Evolutionary conservation across 1,284 basidiomycete genomes (phyloP), one percentile per base, ranked within the genome.

Genomic region (Irpex sp.): DNA sequence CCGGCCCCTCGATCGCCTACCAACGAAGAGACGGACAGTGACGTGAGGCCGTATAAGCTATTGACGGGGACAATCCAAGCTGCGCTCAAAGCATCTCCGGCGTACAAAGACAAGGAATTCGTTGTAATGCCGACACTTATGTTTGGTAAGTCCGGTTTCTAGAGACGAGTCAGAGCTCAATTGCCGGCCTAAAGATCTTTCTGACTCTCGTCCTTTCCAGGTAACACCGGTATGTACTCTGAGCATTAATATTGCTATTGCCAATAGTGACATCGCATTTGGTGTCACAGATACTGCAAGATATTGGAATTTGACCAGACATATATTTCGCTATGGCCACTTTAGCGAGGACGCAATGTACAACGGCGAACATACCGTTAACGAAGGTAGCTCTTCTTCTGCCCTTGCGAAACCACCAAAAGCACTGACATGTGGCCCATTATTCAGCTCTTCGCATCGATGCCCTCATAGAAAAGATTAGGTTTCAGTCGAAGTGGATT

Each of bases 1-100:
- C 84, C 86, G 5, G 82, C 86, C 3, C 85, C 86, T 0, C 73
- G 81, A 5, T 82, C 85, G 1, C 82, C 85, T 15, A 77, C 74
- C 2, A 52, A 52, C 19, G 15, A 13, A 52, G 49, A 52, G 49
- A 9, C n/a, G 49, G 49, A 52, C 49, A 71, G 74, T 15, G 74
- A 76, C n/a, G 72, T 68, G 3, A 76, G 80, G 5, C 77, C 83
- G 8, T 88, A 79, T 71, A 69, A 74, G 21, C 64, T 87, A 9
- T 74, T 87, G 2, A 76, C 78, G 11, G 83, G 81, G 2, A 84
- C 80, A 4, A 83, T 86, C 67, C 19, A 59, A 7, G 49, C 56
- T 47, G 51, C 62, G 2, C 26, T 61, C 31, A 15, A 58, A 7
- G 21, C 0, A 71, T 79, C 19, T 72, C 81, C 54, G 78, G 80